Percentiles rank a stretch among this genome's conserved stretches.
Evolutionary conservation across 768 basidiomycete species (phyloP).

Genomic region (Ephemerocybe angulata): DNA sequence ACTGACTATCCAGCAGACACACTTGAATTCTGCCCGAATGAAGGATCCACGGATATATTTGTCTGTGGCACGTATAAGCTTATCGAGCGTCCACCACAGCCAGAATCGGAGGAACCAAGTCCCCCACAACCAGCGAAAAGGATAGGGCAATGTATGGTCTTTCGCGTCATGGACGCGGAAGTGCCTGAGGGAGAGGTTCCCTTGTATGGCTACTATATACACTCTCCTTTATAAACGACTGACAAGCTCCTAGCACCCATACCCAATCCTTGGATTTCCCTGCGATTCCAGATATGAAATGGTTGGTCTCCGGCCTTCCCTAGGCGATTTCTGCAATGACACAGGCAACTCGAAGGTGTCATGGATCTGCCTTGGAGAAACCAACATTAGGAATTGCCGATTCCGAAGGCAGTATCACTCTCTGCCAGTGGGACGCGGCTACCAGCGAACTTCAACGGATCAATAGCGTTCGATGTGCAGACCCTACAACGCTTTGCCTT

Average conservation of each 20-base stretch:
- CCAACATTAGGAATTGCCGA: conserved; percentile 74
- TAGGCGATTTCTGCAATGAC: not conserved
- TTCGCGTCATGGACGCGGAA: conserved; percentile 35
- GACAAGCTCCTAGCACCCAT: conserved; percentile 39
- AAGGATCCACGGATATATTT: conserved; percentile 55
- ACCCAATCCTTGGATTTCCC: conserved; percentile 69
- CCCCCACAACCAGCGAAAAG: conserved; percentile 38
- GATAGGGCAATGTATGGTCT: conserved; percentile 73
- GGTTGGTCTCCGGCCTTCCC: conserved; percentile 45
- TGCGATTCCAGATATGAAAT: conserved; percentile 93
- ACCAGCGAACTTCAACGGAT: conserved; percentile 30
- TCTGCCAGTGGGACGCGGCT: conserved; percentile 53
- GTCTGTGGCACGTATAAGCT: conserved; percentile 93
- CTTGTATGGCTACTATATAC: conserved; percentile 30
- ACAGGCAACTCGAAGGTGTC: conserved; percentile 47
- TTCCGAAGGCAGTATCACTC: conserved; percentile 74
- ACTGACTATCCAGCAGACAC: conserved; percentile 87
- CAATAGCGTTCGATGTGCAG: conserved; percentile 45
- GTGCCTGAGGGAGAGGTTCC: conserved; percentile 17
- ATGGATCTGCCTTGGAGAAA: conserved; percentile 36
- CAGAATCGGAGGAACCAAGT: conserved; percentile 11
- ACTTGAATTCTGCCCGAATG: conserved; percentile 85
- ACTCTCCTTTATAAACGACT: not conserved
- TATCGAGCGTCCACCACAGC: conserved; percentile 29
- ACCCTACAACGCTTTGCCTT: conserved; percentile 68